phyloP scores from a whole-genome alignment of 331 rosid genomes.

The Rosa hybrid region DNA sequence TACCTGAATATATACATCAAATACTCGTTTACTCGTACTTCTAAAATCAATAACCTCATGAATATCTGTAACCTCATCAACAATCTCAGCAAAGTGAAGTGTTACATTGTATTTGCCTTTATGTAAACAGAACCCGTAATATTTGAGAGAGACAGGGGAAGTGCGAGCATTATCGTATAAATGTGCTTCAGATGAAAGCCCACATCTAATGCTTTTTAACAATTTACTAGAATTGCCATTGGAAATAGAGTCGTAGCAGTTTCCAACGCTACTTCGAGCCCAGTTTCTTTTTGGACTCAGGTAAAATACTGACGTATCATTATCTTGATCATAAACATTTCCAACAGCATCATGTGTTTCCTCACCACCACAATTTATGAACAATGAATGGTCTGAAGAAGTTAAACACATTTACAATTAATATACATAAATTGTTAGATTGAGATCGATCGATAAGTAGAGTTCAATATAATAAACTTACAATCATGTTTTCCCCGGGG shows the following conservation, averaged over 20 bases:
- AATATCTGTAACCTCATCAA: too few species aligned
- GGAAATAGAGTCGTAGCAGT: too few species aligned
- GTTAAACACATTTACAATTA: too few species aligned
- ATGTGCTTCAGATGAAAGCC: neutral
- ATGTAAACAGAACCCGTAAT: neutral
- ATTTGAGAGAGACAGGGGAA: neutral
- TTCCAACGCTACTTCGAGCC: neutral
- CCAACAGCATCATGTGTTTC: neutral
- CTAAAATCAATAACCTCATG: neutral
- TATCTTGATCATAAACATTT: neutral
- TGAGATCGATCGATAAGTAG: too few species aligned
- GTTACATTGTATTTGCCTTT: neutral
- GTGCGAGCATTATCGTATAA: neutral
- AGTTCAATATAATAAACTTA: too few species aligned
- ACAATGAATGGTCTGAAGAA: too few species aligned
- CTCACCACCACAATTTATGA: neutral
- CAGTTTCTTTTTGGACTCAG: neutral
- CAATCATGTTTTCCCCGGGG: too few species aligned
- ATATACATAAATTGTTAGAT: too few species aligned
- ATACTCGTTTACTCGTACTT: neutral
- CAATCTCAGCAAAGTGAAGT: neutral
- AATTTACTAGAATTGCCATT: too few species aligned
- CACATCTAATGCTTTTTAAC: neutral
- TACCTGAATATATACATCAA: neutral
- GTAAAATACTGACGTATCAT: neutral